Evolutionary conservation across 805 yeast species (phyloP).

Genomic region (Kodamaea laetipori): DNA sequence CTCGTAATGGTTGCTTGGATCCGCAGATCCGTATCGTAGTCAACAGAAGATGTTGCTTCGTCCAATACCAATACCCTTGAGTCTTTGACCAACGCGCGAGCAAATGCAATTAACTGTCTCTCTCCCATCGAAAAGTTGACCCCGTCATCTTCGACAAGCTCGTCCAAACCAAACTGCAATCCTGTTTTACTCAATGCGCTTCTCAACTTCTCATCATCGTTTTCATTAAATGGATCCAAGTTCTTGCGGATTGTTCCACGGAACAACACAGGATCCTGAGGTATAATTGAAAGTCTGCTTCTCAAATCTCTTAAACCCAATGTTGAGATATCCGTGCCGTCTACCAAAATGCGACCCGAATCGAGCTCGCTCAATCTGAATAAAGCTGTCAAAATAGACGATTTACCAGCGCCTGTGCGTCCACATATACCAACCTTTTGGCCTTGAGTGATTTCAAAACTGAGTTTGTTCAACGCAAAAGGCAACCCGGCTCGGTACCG

Average conservation of each 20-base stretch:
- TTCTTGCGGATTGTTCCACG: slow-evolving; percentile 58
- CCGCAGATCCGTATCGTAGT: slow-evolving; percentile 79
- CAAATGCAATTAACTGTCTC: slow-evolving; percentile 75
- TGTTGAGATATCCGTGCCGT: slow-evolving; percentile 53
- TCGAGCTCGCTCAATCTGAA: slow-evolving; percentile 56
- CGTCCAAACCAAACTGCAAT: slow-evolving; percentile 48
- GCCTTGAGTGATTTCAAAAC: slow-evolving; percentile 46
- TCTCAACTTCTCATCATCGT: slow-evolving; percentile 55
- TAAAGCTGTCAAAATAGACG: slow-evolving; percentile 65
- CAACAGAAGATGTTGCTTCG: slow-evolving; percentile 81
- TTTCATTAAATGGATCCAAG: slow-evolving; percentile 60
- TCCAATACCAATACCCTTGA: slow-evolving; percentile 77
- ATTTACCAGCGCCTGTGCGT: slow-evolving; percentile 86
- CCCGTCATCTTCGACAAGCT: slow-evolving; percentile 65
- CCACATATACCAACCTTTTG: slow-evolving; percentile 87
- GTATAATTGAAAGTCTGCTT: slow-evolving; percentile 62
- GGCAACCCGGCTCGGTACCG: slow-evolving; percentile 64
- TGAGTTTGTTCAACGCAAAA: slow-evolving; percentile 51
- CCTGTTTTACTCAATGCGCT: slow-evolving; percentile 59
- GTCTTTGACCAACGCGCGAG: slow-evolving; percentile 76
- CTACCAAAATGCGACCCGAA: slow-evolving; percentile 52
- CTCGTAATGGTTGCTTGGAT: slow-evolving; percentile 73
- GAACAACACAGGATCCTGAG: slow-evolving; percentile 71
- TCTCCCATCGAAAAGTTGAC: slow-evolving; percentile 74
- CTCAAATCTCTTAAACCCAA: slow-evolving; percentile 58